A percentile compares a stretch with the other conserved stretches of the same genome.
These are phyloP conservation scores for Pholiota adiposa DNA, from an alignment of 1,284 basidiomycete species.

Conservation along the genomic window DNA sequence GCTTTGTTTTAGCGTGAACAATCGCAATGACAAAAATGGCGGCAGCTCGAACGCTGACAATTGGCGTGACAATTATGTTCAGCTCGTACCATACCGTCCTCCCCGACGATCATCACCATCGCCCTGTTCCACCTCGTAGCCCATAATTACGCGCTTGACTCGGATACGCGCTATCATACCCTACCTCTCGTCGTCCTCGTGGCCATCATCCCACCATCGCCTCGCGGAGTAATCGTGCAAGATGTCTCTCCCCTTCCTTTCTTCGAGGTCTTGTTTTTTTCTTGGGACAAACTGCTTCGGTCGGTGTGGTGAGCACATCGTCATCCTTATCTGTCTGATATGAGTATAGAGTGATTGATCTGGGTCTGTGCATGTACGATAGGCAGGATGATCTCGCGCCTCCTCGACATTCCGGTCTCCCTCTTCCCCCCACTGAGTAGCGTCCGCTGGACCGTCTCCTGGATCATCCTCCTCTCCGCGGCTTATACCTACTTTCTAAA, in stretches of 20 bases:
- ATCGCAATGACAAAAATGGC: too few relatives aligned
- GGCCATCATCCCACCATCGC: not conserved
- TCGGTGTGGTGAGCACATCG: slow-evolving; percentile 7
- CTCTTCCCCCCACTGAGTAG: slow-evolving; percentile 11
- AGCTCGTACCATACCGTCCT: not conserved
- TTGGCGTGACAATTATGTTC: not conserved
- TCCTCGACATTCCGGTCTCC: slow-evolving; percentile 12
- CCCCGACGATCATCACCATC: not conserved
- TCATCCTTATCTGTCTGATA: not conserved
- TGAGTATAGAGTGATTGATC: not conserved
- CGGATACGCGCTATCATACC: not conserved
- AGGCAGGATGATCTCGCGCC: slow-evolving; percentile 19
- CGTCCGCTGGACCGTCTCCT: slow-evolving; percentile 24
- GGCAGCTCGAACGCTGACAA: too few relatives aligned
- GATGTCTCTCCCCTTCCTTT: slow-evolving; percentile 1
- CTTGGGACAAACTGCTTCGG: not conserved
- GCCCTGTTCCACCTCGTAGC: not conserved
- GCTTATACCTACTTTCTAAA: slow-evolving; percentile 24
- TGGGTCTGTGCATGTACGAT: not conserved
- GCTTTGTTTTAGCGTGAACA: too few relatives aligned
- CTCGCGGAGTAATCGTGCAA: not conserved
- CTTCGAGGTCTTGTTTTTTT: slow-evolving; percentile 6
- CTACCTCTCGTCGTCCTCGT: slow-evolving; percentile 6
- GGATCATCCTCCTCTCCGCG: slow-evolving; percentile 22
- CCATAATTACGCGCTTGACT: not conserved